These are phyloP conservation scores for Iris macrosiphon DNA, from an alignment of 106 monocot species.

Conservation along the genomic window DNA sequence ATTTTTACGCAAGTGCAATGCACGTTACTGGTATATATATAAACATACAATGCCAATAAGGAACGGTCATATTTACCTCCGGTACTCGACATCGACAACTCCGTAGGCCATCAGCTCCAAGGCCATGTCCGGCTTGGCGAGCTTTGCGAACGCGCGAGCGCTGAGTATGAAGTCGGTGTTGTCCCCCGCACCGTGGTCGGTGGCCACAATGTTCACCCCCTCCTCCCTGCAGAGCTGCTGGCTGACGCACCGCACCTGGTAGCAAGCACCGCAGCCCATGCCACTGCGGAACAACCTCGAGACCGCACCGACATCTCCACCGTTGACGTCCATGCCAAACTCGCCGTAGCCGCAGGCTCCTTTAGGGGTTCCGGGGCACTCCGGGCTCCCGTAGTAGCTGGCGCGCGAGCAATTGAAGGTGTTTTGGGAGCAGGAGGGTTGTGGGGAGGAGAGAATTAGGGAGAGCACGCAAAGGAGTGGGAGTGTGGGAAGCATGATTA, in stretches of 20 bases:
- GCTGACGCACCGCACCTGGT: constrained; percentile 14
- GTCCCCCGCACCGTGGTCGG: constrained; percentile 13
- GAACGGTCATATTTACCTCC: constrained; percentile 14
- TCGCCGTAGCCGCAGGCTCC: constrained; percentile 23
- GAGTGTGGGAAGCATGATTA: not conserved
- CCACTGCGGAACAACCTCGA: constrained; percentile 8
- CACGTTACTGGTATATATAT: too few relatives aligned
- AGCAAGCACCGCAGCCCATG: constrained; percentile 26
- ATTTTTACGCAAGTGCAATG: too few relatives aligned
- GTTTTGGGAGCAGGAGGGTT: not conserved
- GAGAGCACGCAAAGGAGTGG: not conserved
- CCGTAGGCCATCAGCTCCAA: constrained; percentile 10
- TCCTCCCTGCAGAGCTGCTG: constrained; percentile 9
- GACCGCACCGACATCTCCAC: constrained; percentile 13
- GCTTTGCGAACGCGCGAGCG: constrained; percentile 12
- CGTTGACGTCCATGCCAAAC: constrained; percentile 7
- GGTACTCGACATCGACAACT: constrained; percentile 11
- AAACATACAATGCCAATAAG: too few relatives aligned
- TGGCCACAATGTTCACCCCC: constrained; percentile 14
- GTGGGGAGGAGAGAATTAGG: not conserved
- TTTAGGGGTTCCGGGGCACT: not conserved
- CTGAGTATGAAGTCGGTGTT: constrained; percentile 21
- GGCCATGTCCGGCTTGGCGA: constrained; percentile 3
- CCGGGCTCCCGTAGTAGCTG: not conserved
- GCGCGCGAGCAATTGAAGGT: constrained; percentile 3